Percentiles rank a stretch among this genome's conserved stretches.
These are phyloP conservation scores for Helicocarpus griseus DNA, from an alignment of 2,329 filamentous ascomycete genomes.

Conservation along the genomic window DNA sequence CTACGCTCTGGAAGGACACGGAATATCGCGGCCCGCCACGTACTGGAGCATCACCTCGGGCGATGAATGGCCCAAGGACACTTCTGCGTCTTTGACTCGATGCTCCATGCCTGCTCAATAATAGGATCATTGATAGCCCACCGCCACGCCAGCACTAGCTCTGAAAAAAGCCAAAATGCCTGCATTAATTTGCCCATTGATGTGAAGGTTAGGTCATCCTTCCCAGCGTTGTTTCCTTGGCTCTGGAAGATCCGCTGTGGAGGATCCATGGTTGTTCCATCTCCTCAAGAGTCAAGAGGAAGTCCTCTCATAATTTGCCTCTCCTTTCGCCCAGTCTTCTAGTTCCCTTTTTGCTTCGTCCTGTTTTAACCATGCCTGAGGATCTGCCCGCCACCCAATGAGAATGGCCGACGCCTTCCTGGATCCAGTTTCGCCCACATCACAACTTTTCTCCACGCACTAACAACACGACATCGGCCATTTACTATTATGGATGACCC, in stretches of 20 bases:
- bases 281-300: too few relatives aligned
- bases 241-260: too few relatives aligned
- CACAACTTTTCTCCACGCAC: background rate
- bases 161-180: background rate
- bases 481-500: background rate
- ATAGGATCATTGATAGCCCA: conserved; percentile 1
- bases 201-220: background rate
- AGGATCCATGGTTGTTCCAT: background rate
- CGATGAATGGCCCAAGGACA: background rate
- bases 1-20: conserved; percentile 1
- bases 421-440: background rate
- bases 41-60: background rate
- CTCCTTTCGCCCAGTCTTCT: background rate
- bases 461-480: background rate
- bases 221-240: background rate
- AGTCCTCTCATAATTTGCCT: conserved; percentile 1
- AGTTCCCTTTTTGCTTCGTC: background rate
- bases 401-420: background rate
- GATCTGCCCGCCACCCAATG: background rate
- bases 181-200: background rate
- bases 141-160: background rate
- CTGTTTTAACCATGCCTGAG: background rate
- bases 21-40: background rate
- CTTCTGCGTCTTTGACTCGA: background rate
- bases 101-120: background rate